A percentile compares a stretch with the other conserved stretches of the same genome.
Conservation (phyloP, 192 early-diverging fungal species). For the Chytriomyces sp. region DNA sequence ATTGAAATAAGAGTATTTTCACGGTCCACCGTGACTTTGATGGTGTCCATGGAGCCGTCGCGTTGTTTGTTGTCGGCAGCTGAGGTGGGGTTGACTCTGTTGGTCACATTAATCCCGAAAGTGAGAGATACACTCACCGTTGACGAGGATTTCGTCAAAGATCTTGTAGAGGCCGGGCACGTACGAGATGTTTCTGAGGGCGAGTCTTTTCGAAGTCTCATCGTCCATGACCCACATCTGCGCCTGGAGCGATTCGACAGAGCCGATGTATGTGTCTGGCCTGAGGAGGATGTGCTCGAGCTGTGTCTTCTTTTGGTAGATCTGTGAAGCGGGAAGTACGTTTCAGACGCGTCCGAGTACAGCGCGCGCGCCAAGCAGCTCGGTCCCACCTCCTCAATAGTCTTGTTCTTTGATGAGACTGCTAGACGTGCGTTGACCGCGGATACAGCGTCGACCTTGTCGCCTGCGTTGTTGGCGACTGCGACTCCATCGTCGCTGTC, state of each 20-base stretch:
- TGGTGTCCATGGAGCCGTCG: constrained; percentile 81
- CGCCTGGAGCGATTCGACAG: constrained; percentile 76
- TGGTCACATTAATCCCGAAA: neutral
- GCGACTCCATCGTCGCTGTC: neutral
- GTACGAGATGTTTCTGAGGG: constrained; percentile 66
- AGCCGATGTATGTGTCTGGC: constrained; percentile 96
- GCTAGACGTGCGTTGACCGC: too few species aligned
- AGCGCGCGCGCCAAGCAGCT: too few species aligned
- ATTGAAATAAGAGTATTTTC: constrained; percentile 81
- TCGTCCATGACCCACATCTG: constrained; percentile 87
- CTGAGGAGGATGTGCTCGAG: constrained; percentile 93
- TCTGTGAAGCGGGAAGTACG: too few species aligned
- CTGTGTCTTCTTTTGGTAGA: constrained; percentile 94
- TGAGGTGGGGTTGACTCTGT: neutral
- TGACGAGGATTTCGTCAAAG: constrained; percentile 97
- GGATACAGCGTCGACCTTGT: too few species aligned
- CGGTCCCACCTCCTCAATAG: constrained; percentile 21
- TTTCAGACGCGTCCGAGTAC: too few species aligned
- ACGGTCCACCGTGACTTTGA: constrained; percentile 86
- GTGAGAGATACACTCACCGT: constrained; percentile 52
- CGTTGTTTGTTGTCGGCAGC: constrained; percentile 92
- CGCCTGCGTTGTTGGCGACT: neutral
- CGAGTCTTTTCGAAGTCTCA: constrained; percentile 49
- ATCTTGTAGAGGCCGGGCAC: constrained; percentile 95
- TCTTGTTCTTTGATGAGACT: too few species aligned